Evolutionary conservation across 31 red algal species (phyloP).

Genomic region (Porphyra umbilicalis): DNA sequence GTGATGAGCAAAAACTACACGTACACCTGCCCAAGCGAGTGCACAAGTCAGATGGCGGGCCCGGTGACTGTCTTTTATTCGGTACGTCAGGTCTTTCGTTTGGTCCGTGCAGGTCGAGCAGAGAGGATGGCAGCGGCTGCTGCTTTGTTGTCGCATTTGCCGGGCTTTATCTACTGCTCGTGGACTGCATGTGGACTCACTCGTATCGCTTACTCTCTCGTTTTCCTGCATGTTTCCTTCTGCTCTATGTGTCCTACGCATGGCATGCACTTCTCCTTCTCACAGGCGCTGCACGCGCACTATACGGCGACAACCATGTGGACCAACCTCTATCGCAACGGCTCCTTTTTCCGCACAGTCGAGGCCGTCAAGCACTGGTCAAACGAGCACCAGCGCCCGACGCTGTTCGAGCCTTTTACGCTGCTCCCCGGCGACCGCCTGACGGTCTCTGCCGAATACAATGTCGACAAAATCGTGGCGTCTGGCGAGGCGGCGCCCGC

Average conservation of each 20-base stretch:
- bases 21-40: constrained; percentile 38
- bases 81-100: background rate
- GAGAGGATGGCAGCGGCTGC: no score
- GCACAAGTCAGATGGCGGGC: constrained; percentile 14
- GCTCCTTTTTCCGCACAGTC: background rate
- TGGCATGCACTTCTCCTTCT: background rate
- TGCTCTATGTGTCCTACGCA: no score
- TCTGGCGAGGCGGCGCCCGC: background rate
- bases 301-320: background rate
- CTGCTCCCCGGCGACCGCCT: background rate
- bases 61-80: constrained; percentile 22
- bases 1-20: constrained; percentile 24
- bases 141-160: no score
- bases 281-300: background rate
- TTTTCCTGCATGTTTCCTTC: no score
- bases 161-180: no score
- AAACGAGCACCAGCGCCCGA: background rate
- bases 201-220: no score
- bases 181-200: no score
- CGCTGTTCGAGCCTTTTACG: background rate
- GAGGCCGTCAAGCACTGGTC: background rate
- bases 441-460: background rate
- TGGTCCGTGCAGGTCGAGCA: no score
- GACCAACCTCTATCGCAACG: background rate
- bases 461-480: background rate